Evolutionary conservation across 2,329 filamentous ascomycete species (phyloP).

Genomic region (Exophiala sp.): DNA sequence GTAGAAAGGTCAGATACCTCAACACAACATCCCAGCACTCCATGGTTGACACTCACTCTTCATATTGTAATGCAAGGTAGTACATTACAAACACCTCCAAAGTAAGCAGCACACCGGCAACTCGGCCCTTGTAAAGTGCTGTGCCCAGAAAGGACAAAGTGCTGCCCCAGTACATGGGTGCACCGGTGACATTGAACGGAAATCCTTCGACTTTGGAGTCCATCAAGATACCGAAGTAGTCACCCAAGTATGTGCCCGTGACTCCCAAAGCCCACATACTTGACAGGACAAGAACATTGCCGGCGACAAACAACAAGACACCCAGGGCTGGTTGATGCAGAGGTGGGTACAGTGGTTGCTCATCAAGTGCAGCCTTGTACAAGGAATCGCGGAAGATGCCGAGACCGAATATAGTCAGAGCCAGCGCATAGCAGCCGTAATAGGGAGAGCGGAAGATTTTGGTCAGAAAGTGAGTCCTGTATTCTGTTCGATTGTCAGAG

Average conservation of each 20-base stretch:
- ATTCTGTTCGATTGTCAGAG: slow-evolving; percentile 54
- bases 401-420: slow-evolving; percentile 82
- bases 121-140: slow-evolving; percentile 79
- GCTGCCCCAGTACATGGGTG: slow-evolving; percentile 95
- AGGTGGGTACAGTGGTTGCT: slow-evolving; percentile 70
- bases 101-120: slow-evolving; percentile 77
- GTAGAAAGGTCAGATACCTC: slow-evolving; percentile 10
- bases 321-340: slow-evolving; percentile 65
- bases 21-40: slow-evolving; percentile 1
- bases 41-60: slow-evolving; percentile 59
- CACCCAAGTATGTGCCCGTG: slow-evolving; percentile 92
- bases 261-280: slow-evolving; percentile 91
- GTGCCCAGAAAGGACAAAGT: slow-evolving; percentile 89
- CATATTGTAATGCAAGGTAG: slow-evolving; percentile 73
- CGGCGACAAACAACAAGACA: slow-evolving; percentile 66
- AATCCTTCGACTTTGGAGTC: slow-evolving; percentile 91
- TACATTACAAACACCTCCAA: slow-evolving; percentile 74
- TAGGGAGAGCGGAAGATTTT: slow-evolving; percentile 78
- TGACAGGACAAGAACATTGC: slow-evolving; percentile 80
- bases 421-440: slow-evolving; percentile 84
- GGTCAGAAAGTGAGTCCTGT: slow-evolving; percentile 84
- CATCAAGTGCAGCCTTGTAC: slow-evolving; percentile 77
- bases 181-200: slow-evolving; percentile 85
- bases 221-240: slow-evolving; percentile 99
- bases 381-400: slow-evolving; percentile 84